phyloP scores from a whole-genome alignment of 371 early-diverging fungal genomes.

The Apophysomyces ossiformis region DNA sequence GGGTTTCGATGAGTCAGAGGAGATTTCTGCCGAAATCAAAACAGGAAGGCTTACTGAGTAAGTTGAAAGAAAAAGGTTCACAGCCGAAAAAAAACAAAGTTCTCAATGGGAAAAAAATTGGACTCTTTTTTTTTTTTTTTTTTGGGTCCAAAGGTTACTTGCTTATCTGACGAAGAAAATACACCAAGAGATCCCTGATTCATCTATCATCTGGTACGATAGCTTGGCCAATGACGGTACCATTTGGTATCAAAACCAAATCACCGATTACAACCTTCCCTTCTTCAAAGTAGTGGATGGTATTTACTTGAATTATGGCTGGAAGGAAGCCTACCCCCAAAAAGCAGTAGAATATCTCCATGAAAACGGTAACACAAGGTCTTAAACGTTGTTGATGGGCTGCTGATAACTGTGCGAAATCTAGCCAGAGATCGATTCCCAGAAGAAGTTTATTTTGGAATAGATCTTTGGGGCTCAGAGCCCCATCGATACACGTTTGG shows the following conservation, averaged over 20 bases:
- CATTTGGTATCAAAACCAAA: conserved; percentile 64
- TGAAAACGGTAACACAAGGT: conserved; percentile 19
- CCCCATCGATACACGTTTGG: conserved; percentile 54
- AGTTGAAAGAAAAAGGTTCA: not conserved
- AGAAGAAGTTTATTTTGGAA: conserved; percentile 61
- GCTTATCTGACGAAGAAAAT: conserved; percentile 48
- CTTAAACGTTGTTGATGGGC: not conserved
- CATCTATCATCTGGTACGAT: conserved; percentile 66
- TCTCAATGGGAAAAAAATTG: not conserved
- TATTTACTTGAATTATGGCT: conserved; percentile 68
- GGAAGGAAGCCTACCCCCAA: conserved; percentile 48
- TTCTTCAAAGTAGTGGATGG: conserved; percentile 61
- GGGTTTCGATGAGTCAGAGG: conserved; percentile 36
- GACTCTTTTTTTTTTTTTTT: not conserved
- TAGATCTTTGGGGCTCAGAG: conserved; percentile 64
- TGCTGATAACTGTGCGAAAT: not conserved
- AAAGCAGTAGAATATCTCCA: conserved; percentile 39
- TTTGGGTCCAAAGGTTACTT: conserved; percentile 34
- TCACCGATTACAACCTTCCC: conserved; percentile 46
- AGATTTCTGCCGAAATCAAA: conserved; percentile 25
- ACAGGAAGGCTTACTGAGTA: conserved; percentile 37
- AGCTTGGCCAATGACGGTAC: conserved; percentile 51
- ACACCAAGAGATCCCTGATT: conserved; percentile 53
- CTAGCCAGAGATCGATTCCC: conserved; percentile 8
- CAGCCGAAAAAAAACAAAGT: too few species aligned